Evolutionary conservation across 2,329 filamentous ascomycete species (phyloP).

Genomic region (Aureobasidium sp.): DNA sequence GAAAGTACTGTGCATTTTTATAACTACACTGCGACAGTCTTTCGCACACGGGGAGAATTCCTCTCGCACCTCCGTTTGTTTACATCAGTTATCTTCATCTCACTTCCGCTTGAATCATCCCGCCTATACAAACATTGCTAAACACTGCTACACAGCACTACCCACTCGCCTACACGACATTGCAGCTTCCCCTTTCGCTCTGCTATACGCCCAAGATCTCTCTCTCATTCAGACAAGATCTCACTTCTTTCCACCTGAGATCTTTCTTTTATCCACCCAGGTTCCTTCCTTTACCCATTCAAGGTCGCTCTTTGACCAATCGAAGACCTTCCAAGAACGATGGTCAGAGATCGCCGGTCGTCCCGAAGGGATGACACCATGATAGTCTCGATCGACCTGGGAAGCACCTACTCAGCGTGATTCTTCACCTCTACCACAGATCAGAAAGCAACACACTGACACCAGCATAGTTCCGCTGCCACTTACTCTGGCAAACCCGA

Average conservation of each 20-base stretch:
- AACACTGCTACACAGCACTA: too few species aligned
- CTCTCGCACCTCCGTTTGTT: neutral
- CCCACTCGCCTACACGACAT: neutral
- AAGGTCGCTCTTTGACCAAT: neutral
- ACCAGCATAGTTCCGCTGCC: conserved; percentile 45
- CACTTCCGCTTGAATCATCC: neutral
- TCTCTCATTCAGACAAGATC: too few species aligned
- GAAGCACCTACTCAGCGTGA: conserved; percentile 57
- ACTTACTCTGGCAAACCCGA: conserved; percentile 52
- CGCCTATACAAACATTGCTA: too few species aligned
- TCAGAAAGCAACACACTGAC: neutral
- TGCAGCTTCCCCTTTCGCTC: neutral
- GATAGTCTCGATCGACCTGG: conserved; percentile 40
- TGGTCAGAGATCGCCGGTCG: neutral
- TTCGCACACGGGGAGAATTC: too few species aligned
- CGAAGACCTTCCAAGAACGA: neutral
- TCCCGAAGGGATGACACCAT: neutral
- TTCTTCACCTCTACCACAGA: neutral
- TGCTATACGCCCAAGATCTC: neutral
- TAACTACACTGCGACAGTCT: too few species aligned
- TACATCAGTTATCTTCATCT: neutral
- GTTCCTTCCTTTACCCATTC: neutral
- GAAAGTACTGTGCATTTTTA: too few species aligned
- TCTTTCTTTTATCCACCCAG: neutral
- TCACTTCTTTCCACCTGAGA: neutral